phyloP scores from a whole-genome alignment of 768 basidiomycete species.

The Lactarius trivialis region DNA sequence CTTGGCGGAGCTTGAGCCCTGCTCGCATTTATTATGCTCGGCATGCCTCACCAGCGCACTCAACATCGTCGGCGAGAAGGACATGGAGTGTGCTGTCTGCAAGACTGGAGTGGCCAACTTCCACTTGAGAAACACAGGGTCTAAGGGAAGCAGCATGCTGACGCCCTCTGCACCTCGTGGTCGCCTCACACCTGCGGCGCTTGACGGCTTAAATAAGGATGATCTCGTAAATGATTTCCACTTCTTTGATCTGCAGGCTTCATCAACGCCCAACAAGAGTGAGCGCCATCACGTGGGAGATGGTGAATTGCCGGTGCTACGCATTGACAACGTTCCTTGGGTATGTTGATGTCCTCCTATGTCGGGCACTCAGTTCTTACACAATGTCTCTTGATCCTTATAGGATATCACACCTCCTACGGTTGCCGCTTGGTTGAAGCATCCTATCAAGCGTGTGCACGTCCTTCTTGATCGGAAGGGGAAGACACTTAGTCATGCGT shows the following conservation, averaged over 20 bases:
- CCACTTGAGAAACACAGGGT: constrained; percentile 24
- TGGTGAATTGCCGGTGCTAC: constrained; percentile 52
- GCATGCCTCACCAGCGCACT: constrained; percentile 78
- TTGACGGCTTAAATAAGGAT: constrained; percentile 26
- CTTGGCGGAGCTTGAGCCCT: constrained; percentile 67
- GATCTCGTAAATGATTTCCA: constrained; percentile 23
- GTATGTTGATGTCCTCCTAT: constrained; percentile 31
- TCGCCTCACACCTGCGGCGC: constrained; percentile 22
- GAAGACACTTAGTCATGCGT: constrained; percentile 82
- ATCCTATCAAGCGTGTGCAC: constrained; percentile 63
- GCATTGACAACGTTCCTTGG: constrained; percentile 89
- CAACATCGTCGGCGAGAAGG: constrained; percentile 86
- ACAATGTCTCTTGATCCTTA: background rate
- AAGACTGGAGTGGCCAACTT: constrained; percentile 65
- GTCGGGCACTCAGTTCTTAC: background rate
- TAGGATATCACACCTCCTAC: constrained; percentile 81
- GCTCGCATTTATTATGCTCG: constrained; percentile 70
- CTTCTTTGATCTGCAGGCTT: constrained; percentile 29
- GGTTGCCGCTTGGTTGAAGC: constrained; percentile 62
- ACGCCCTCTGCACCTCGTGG: constrained; percentile 19
- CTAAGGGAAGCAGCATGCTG: constrained; percentile 26
- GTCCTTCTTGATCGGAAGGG: constrained; percentile 76
- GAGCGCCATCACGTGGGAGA: constrained; percentile 7
- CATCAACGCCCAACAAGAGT: constrained; percentile 30
- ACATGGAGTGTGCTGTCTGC: constrained; percentile 81